Conservation (phyloP, 2,329 filamentous ascomycete genomes). For the Eutypella sp. region DNA sequence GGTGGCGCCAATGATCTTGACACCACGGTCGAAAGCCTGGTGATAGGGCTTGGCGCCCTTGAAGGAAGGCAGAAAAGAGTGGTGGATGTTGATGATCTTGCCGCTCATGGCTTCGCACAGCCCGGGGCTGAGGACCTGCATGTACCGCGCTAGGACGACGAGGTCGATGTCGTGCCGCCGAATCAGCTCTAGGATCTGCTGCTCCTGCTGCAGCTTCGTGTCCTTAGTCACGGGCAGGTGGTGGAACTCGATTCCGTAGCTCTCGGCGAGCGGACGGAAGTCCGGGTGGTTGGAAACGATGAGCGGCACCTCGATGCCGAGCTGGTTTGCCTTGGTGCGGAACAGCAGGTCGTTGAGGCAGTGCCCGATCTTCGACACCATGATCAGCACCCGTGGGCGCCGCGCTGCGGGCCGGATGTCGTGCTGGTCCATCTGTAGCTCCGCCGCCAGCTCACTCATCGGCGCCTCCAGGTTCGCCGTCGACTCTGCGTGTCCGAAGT, state of each 20-base stretch:
- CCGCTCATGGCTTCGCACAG: constrained; percentile 77
- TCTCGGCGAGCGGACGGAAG: constrained; percentile 61
- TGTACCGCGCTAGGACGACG: constrained; percentile 77
- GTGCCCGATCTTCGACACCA: constrained; percentile 87
- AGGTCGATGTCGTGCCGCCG: constrained; percentile 67
- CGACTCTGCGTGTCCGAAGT: constrained; percentile 61
- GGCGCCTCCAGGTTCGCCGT: constrained; percentile 48
- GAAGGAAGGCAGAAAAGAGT: constrained; percentile 80
- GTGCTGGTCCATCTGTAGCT: constrained; percentile 62
- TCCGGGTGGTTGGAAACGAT: constrained; percentile 82
- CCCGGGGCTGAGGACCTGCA: constrained; percentile 75
- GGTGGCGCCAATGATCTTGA: constrained; percentile 84
- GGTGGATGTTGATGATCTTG: constrained; percentile 89
- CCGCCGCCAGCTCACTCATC: constrained; percentile 56
- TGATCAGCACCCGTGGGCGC: constrained; percentile 75
- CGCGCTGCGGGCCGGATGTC: constrained; percentile 62
- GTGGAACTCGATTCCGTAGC: constrained; percentile 73
- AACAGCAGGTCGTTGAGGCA: constrained; percentile 81
- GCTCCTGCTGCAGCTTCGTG: constrained; percentile 71
- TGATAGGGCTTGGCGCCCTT: constrained; percentile 87
- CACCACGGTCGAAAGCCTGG: constrained; percentile 78
- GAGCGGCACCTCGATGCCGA: constrained; percentile 69
- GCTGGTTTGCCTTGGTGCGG: constrained; percentile 68
- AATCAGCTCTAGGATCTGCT: constrained; percentile 65
- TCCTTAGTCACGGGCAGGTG: constrained; percentile 76